Evolutionary conservation across 768 basidiomycete species (phyloP), one percentile per base, ranked within the genome.

Genomic region (Wakefieldia striispora): DNA sequence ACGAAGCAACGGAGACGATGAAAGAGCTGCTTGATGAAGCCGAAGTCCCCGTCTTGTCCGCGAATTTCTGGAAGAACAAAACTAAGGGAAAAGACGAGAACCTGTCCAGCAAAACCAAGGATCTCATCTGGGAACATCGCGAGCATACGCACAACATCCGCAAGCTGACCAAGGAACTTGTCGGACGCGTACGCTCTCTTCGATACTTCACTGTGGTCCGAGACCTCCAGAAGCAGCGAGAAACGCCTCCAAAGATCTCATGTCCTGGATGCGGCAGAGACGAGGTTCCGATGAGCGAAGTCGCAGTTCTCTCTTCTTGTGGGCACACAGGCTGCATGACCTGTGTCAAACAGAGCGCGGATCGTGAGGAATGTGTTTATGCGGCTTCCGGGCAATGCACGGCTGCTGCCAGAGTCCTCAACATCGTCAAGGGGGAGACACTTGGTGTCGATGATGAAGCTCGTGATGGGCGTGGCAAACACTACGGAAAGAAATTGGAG

Each of bases 191-290:
- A 41, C 85, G 94, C 38, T 97, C 94, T 2, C 75, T 91, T 31
- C 88, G 94, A 38, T 97, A 92, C 72, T 97, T 97, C 73, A 89
- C 81, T 7, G 87, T 88, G 45, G 91, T 97, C 36, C 87, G 91
- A 37, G 89, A 94, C 58, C 75, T 95, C 37, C 93, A 97, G 65
- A 85, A 81, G 61, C 84, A 89, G 59, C 73, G 75, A 23, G 83
- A 83, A 26, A 70, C 69, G 11, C 82, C 84, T 9, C 75, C 81
- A 16, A 69, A 72, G 24, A 74, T 88, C 34, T 67, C 76, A 9
- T 92, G 91, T 55, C 83, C 85, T 5, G 65, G 66, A 34, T 93
- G 90, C 57, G 71, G 71, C 24, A 74, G 76, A 40, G 70, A 78
- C 40, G 71, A 72, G 49, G 67, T 89, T 33, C 81, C 81, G 2